Evolutionary conservation across 2,329 filamentous ascomycete species (phyloP), one percentile per base, ranked within the genome.

Genomic region (Catunica adiposa): DNA sequence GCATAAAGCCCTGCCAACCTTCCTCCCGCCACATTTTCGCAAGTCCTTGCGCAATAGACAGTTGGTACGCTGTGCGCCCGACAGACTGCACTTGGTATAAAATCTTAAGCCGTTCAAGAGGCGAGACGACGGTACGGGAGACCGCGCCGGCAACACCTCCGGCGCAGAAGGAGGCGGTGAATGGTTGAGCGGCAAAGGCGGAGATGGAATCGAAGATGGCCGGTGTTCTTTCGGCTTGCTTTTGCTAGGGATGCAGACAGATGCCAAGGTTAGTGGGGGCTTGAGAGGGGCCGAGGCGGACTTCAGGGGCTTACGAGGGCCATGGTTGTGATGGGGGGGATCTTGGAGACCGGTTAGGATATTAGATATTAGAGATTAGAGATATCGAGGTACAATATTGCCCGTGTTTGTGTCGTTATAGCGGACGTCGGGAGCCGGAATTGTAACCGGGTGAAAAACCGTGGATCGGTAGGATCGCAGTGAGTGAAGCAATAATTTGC

Each of bases 1-100:
- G 82, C 89, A 98, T 94, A 69, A 97, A 94, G 0, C 92, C 92
- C 67, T 82, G 82, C 88, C 89, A 97, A 55, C 92, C 92, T 70
- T 98, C 92, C 67, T 98, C 92, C 63, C 76, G 82, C 83, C 90
- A 95, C 84, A 98, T 98, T 70, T 98, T 98, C 44, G 73, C 78
- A 61, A 98, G 73, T 3, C 88, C 92, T 70, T 94, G 87, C 62
- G 82, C 80, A 57, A 97, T 87, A 15, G 89, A 92, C 68, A 96
- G 74, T 67, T 92, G 90, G 71, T 98, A 98, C 65, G 95, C 90
- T 63, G 87, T 85, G 64, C 89, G 82, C 17, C 89, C 90, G 52
- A 78, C 85, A 65, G 86, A 94, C 71, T 98, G 92, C 26, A 98
- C 78, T 68, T 98, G 92, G 68, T 96, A 89, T n/a, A 98, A 75